Base-by-base conservation (phyloP, 2,329 filamentous ascomycete species). In the Fusarium globosum region DNA sequence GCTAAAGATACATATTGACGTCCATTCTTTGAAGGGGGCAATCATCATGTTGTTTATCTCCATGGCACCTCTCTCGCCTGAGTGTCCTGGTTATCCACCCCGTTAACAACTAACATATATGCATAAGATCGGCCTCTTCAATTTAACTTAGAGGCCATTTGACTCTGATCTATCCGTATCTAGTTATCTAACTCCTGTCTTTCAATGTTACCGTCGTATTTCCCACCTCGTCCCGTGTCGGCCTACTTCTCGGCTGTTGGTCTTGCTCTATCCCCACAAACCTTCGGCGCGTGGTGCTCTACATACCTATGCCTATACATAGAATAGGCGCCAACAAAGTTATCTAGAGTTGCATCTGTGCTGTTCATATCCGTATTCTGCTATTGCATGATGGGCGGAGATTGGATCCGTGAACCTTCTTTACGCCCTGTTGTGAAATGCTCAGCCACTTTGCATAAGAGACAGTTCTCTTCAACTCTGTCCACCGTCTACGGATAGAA, bases 151-250 rank as follows among this genome's bases (percentile, higher is more conserved):
- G 57, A 63, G 49, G 39, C 51, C 57, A 63, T 58, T 58, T 57
- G 51, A 58, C 52, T 66, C 48, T 67, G 33, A 60, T 58, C 61
- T 55, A 67, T 49, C 46, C 46, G 28, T 49, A 49, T 30, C 20
- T 48, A 48, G 26, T 46, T 30, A 48, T 66, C 23, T 61, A 36
- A 64, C 41, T 72, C 56, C 57, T 61, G 61, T 56, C 33, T 57
- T 43, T 60, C 53, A 51, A 71, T 73, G 72, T 48, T 46, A 74
- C 72, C 61, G 61, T 69, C 35, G 39, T 69, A 72, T 74, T 62
- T 46, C 65, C 68, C 53, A 66, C 59, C 68, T 45, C 55, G 35
- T 28, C 35, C 45, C 46, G 38, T 68, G 39, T 39, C 51, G 51
- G 51, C 49, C 61, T 59, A 26, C 35, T 39, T 46, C 42, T 58